phyloP scores from a whole-genome alignment of 352 stramenopile species.

The Achlya hypogyna region DNA sequence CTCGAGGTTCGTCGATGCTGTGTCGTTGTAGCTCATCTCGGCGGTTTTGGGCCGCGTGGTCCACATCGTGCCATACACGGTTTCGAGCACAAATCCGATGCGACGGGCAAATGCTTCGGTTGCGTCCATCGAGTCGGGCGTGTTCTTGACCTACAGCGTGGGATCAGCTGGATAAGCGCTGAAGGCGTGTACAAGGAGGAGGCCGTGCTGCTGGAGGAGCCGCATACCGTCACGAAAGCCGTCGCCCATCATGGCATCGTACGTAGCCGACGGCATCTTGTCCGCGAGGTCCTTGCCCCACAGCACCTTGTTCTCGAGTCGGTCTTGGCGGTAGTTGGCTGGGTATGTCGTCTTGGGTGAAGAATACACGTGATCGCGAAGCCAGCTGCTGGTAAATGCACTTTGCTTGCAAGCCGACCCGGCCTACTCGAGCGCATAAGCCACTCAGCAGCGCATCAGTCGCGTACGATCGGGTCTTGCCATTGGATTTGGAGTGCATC shows the following conservation, averaged over 20 bases:
- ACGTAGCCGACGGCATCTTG: slow-evolving; percentile 39
- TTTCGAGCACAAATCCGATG: slow-evolving; percentile 78
- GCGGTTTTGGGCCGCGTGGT: slow-evolving; percentile 68
- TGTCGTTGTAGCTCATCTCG: slow-evolving; percentile 78
- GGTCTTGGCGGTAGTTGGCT: slow-evolving; percentile 45
- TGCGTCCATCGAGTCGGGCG: slow-evolving; percentile 61
- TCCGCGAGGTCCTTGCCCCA: slow-evolving; percentile 37
- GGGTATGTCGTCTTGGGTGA: slow-evolving; percentile 35
- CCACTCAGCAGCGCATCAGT: slow-evolving; percentile 3
- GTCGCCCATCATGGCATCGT: slow-evolving; percentile 32
- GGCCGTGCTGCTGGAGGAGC: slow-evolving; percentile 58
- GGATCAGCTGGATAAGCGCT: neutral
- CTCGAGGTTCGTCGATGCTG: slow-evolving; percentile 76
- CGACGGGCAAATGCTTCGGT: slow-evolving; percentile 71
- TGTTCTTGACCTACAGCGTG: slow-evolving; percentile 31
- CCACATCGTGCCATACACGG: slow-evolving; percentile 87
- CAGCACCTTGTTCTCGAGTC: slow-evolving; percentile 37
- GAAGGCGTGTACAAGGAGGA: slow-evolving; percentile 32
- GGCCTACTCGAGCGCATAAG: slow-evolving; percentile 22
- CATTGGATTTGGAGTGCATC: slow-evolving; percentile 46
- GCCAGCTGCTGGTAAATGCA: slow-evolving; percentile 59
- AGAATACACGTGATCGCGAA: slow-evolving; percentile 62
- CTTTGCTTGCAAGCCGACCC: slow-evolving; percentile 48
- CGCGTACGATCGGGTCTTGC: slow-evolving; percentile 38
- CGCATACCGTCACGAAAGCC: slow-evolving; percentile 31